Conservation (phyloP, 768 basidiomycete species). For the Russula griseocarnosa region DNA sequence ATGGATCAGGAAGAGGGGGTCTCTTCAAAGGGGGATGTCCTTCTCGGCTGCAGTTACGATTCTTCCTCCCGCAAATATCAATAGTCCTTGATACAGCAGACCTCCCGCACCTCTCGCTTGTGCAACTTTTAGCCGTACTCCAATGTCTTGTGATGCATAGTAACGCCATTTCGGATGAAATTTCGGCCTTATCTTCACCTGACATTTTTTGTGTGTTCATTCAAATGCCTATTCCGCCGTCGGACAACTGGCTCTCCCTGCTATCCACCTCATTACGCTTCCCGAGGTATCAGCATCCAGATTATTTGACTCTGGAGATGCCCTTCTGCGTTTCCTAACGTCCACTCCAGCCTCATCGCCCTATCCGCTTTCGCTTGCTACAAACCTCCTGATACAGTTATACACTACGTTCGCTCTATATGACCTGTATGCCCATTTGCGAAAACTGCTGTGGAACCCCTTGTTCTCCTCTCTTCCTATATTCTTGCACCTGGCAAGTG, state of each 20-base stretch:
- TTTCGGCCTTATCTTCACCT: slow-evolving; percentile 48
- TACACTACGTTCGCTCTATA: slow-evolving; percentile 69
- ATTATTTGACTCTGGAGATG: slow-evolving; percentile 55
- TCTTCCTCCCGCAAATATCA: slow-evolving; percentile 50
- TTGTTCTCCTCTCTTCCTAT: slow-evolving; percentile 49
- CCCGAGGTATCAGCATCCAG: slow-evolving; percentile 62
- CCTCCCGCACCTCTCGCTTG: slow-evolving; percentile 46
- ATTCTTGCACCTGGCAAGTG: slow-evolving; percentile 41
- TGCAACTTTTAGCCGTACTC: slow-evolving; percentile 55
- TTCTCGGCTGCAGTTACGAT: slow-evolving; percentile 41
- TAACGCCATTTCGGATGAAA: slow-evolving; percentile 47
- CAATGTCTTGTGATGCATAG: slow-evolving; percentile 59
- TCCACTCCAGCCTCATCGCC: slow-evolving; percentile 47
- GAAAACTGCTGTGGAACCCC: slow-evolving; percentile 54
- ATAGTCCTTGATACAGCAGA: slow-evolving; percentile 40
- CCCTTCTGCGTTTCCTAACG: slow-evolving; percentile 68
- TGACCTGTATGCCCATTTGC: slow-evolving; percentile 71
- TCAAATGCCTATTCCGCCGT: slow-evolving; percentile 47
- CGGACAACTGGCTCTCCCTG: slow-evolving; percentile 35
- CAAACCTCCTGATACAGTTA: slow-evolving; percentile 49
- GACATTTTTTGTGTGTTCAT: slow-evolving; percentile 55
- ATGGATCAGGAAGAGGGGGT: slow-evolving; percentile 32
- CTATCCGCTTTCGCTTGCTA: slow-evolving; percentile 39
- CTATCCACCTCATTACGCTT: slow-evolving; percentile 61
- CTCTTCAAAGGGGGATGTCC: too few relatives aligned